Base-by-base conservation (phyloP, 108 stramenopile genomes). In the Skeletonema potamos region DNA sequence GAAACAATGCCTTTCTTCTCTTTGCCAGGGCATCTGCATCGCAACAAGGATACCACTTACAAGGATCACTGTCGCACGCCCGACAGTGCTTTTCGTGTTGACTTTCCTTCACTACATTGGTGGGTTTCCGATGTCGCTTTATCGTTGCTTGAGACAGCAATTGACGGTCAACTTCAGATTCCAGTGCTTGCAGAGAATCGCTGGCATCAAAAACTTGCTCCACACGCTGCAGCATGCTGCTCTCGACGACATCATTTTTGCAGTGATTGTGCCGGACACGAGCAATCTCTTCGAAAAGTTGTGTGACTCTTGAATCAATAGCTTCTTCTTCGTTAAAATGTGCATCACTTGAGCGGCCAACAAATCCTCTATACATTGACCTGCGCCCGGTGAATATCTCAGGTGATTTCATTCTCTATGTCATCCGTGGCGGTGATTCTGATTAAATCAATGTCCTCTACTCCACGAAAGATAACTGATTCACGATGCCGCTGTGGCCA, bases 11-110 rank as follows among this genome's bases (percentile, higher is more conserved):
- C n/a, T 72, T 62, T 57, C 62, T 66, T 46, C 70, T 36, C 34
- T 55, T 54, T 1, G 68, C 62, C 5, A 70, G 64, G 12, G 27
- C 41, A 54, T 58, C 63, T 2, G 30, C 58, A 66, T 77, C 58
- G 18, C 63, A 70, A 15, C 20, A 70, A 4, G 63, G 64, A 30
- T 63, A 58, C 76, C 68, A 77, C 6, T 36, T 18, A 55, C 76
- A 77, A 1, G 62, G 72, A 56, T 12, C 12, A 28, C 62, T 43
- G 18, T 57, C 17, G 28, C 72, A 73, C 15, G 54, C 62, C 15
- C 62, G 33, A 20, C 12, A 39, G 58, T 66, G 54, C 32, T 33
- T 27, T 5, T 29, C 12, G 3, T 9, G 4, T 34, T 34, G 24
- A 22, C 15, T 10, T 55, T 30, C 54, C 30, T 17, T 43, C 1